phyloP scores from a whole-genome alignment of 441 rosid genomes.

The Euphorbia corollata region DNA sequence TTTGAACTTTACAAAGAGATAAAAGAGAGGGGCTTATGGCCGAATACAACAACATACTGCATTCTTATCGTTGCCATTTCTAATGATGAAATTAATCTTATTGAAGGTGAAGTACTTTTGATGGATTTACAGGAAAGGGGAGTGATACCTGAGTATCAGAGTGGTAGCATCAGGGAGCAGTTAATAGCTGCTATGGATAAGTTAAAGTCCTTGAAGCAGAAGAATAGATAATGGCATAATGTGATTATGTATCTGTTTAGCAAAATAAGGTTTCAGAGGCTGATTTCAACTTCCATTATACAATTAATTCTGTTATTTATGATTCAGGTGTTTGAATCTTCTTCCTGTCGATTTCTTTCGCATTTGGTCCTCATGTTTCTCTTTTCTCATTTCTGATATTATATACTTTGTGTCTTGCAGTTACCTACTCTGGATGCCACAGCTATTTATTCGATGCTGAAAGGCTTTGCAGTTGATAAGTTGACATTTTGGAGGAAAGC shows the following conservation, averaged over 20 bases:
- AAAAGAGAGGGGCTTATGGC: constrained; percentile 51
- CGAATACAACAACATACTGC: constrained; percentile 52
- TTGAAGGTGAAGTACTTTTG: constrained; percentile 38
- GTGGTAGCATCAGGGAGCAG: constrained; percentile 28
- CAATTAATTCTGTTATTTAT: neutral
- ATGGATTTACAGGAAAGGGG: constrained; percentile 57
- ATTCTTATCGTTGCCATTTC: constrained; percentile 47
- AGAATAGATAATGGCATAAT: constrained; percentile 22
- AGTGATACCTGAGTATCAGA: constrained; percentile 37
- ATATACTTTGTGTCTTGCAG: constrained; percentile 18
- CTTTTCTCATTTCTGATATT: neutral
- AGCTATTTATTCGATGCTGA: neutral
- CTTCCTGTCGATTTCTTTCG: constrained; percentile 5
- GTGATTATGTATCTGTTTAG: constrained; percentile 17
- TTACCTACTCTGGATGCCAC: constrained; percentile 14
- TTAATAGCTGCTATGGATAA: constrained; percentile 41
- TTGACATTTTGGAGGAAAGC: neutral
- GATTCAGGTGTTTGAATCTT: constrained; percentile 18
- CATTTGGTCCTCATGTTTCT: constrained; percentile 1
- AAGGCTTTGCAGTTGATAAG: neutral
- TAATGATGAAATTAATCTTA: constrained; percentile 16
- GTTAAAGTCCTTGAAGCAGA: constrained; percentile 42
- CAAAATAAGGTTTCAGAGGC: constrained; percentile 2
- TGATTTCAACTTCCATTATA: constrained; percentile 8
- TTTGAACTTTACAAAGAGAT: constrained; percentile 62